These are phyloP conservation scores for Diaporthe sp. DNA, from an alignment of 2,329 filamentous ascomycete genomes.

Conservation along the genomic window DNA sequence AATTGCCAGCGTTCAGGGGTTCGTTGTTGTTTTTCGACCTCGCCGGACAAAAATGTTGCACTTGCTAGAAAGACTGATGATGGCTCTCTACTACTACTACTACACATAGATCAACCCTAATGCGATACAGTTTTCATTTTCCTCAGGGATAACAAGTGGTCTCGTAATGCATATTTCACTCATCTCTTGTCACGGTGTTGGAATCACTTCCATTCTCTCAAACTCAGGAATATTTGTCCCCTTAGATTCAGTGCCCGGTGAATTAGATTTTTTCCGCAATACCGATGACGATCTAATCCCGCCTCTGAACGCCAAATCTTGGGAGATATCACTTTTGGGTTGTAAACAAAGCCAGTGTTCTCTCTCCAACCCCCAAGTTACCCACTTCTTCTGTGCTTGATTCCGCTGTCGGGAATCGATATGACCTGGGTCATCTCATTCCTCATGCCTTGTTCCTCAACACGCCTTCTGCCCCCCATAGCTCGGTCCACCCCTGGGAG, in stretches of 20 bases:
- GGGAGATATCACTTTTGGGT: conserved; percentile 36
- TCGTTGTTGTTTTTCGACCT: conserved; percentile 27
- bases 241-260: conserved; percentile 34
- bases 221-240: not conserved
- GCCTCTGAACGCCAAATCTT: conserved; percentile 36
- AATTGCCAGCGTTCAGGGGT: conserved; percentile 36
- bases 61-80: conserved; percentile 39
- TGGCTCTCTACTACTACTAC: conserved; percentile 36
- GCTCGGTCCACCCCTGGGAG: not conserved
- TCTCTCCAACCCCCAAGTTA: conserved; percentile 19
- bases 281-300: conserved; percentile 36
- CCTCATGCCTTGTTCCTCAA: not conserved
- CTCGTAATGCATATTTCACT: not conserved
- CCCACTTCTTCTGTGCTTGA: not conserved
- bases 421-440: conserved; percentile 20
- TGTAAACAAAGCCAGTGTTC: conserved; percentile 28
- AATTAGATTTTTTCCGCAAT: conserved; percentile 37
- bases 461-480: not conserved
- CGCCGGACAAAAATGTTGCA: conserved; percentile 31
- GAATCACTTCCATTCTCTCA: not conserved
- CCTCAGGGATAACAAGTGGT: not conserved
- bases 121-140: conserved; percentile 32
- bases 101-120: conserved; percentile 38
- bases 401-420: not conserved
- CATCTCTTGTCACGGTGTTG: not conserved